Evolutionary conservation across 2,329 filamentous ascomycete genomes (phyloP), one percentile per base, ranked within the genome.

Genomic region (Phaeosphaeria sp.): DNA sequence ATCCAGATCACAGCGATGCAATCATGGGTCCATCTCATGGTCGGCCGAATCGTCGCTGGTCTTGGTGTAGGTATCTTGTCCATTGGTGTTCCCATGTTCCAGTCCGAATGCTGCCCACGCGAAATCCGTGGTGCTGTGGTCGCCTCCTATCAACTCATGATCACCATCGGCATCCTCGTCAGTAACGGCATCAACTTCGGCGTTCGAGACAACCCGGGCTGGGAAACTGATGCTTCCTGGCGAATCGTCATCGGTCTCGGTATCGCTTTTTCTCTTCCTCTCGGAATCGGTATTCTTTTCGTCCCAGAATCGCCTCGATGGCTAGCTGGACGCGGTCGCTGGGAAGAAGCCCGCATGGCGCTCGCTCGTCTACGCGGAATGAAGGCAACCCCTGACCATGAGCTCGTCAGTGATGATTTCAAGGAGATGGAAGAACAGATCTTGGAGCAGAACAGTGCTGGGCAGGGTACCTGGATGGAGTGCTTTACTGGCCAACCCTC

Each of bases 21-120:
- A 13, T 69, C 68, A 6, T 81, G 79, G 79, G 73, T 72, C n/a
- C 79, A 81, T 52, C 72, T 80, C 53, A 87, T 85, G 74, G 66
- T 80, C n/a, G 79, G 79, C 21, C 75, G 79, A 50, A 72, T 79
- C 33, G 69, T 80, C 23, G 77, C 77, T 46, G 79, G 79, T 65
- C 60, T 81, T 9, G 79, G 79, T 46, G 77, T 81, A 39, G 79
- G 79, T 33, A 72, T 74, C n/a, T 69, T 81, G 18, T 79, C 77
- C 9, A 84, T 89, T 33, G 81, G 86, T 36, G 86, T 89, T 1
- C 87, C 88, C 56, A 87, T 90, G 82, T 89, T 87, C 74, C 87
- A 90, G 74, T 85, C 85, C 42, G 88, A 90, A 70, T 86, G 82
- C 52, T 82, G 85, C 1, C 88, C 88, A 3, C 81, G 82, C 18